Evolutionary conservation across 2,329 filamentous ascomycete genomes (phyloP), one percentile per base, ranked within the genome.

Genomic region (Penicillium sp.): DNA sequence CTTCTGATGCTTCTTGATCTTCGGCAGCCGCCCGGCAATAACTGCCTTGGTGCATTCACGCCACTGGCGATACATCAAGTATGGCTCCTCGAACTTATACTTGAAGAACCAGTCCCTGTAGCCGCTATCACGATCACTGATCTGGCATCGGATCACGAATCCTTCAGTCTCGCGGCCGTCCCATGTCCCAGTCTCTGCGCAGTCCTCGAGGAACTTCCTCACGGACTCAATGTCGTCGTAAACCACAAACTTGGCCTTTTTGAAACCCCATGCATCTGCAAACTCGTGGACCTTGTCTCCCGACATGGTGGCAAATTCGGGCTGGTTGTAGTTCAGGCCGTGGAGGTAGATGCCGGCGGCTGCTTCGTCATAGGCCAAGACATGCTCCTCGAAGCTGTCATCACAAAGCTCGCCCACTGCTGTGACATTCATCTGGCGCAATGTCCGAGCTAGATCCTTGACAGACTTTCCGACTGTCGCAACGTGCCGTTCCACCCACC

Each of bases 31-130:
- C 14, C 90, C 90, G 1, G 83, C 72, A 66, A 99, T 97, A 58
- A 98, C 78, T 5, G 91, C 85, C 75, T 96, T 98, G 43, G 95
- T 99, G 73, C 91, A 96, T 79, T 99, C 95, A 63, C 95, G 88
- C 95, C 95, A 99, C 79, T 99, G 95, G 25, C 95, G 88, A 78
- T 98, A 99, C 92, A 99, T 96, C 61, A 99, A 81, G 73, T 99
- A 99, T 0, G 95, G 95, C 78, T 99, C 95, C 72, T 99, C 95
- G 61, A 99, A 99, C 79, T 99, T 99, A 85, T 93, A 99, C 78
- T 99, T 99, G 88, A 99, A 99, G 78, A 99, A 99, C 95, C 95
- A 99, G 75, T 99, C 93, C n/a, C 85, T 79, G 74, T 88, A 95
- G 85, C 84, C 1, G 75, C 75, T 73, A 1, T 76, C 78, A 0